Percentiles rank a stretch among this genome's conserved stretches.
Conservation (phyloP, 2,329 filamentous ascomycete genomes). For the Exophiala spinifera region DNA sequence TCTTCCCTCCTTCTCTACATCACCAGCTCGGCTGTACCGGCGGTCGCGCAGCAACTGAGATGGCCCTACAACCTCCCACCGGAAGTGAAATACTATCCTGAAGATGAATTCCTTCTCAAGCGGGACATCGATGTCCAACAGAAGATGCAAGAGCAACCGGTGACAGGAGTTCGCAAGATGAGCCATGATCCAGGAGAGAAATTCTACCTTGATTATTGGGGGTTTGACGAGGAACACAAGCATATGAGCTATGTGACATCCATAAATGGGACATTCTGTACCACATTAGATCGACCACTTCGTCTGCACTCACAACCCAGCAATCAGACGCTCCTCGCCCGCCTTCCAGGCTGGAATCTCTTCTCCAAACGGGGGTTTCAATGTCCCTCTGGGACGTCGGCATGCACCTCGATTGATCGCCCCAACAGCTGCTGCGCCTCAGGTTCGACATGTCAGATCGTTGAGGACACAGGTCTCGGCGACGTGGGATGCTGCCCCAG, state of each 20-base stretch:
- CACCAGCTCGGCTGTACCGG: neutral
- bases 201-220: slow-evolving; percentile 48
- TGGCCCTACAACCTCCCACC: slow-evolving; percentile 28
- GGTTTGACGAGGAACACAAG: slow-evolving; percentile 30
- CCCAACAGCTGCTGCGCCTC: slow-evolving; percentile 58
- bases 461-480: slow-evolving; percentile 52
- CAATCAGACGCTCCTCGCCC: slow-evolving; percentile 4
- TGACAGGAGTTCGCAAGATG: slow-evolving; percentile 44
- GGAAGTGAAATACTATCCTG: slow-evolving; percentile 29
- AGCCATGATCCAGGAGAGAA: slow-evolving; percentile 46
- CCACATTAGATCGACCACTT: slow-evolving; percentile 11
- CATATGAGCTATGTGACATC: slow-evolving; percentile 9
- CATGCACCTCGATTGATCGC: slow-evolving; percentile 54
- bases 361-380: slow-evolving; percentile 48
- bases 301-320: slow-evolving; percentile 9
- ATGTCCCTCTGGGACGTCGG: slow-evolving; percentile 55
- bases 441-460: slow-evolving; percentile 52
- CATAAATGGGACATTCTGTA: slow-evolving; percentile 5
- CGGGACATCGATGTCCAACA: slow-evolving; percentile 33
- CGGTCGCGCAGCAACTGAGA: slow-evolving; percentile 8
- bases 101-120: slow-evolving; percentile 28
- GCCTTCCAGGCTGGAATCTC: slow-evolving; percentile 15
- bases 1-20: slow-evolving; percentile 19
- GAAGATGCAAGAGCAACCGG: slow-evolving; percentile 30
- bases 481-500: slow-evolving; percentile 60